Base-by-base conservation (phyloP, 2,329 filamentous ascomycete species). In the Phialemoniopsis sp. region DNA sequence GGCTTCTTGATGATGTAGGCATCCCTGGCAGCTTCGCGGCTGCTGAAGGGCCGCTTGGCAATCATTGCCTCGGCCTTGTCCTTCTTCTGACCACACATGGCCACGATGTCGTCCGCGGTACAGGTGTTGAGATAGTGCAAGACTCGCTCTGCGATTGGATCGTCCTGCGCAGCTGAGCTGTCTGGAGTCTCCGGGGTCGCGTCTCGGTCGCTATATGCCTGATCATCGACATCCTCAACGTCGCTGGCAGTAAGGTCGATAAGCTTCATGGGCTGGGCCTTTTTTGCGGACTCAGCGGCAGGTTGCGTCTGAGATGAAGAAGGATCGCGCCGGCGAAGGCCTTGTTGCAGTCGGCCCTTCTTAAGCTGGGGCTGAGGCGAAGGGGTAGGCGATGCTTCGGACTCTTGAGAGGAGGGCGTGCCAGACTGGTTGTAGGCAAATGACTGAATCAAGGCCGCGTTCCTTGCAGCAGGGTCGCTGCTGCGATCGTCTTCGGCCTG, bases 41-140 rank as follows among this genome's bases (percentile, higher is more conserved):
- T 72, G 4, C 57, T 58, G 57, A 95, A 97, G 0, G 91, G 91
- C 9, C 88, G 81, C 45, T 86, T 75, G 2, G 78, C 76, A 10
- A 95, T 66, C 40, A 97, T 74, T 13, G 79, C 63, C 32, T 82
- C 72, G 2, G 90, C 82, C 34, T 82, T 73, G 6, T 82, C 78
- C 48, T 85, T 76, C 29, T 85, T 82, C 26, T 82, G 82, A 1
- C 88, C 88, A 44, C 50, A 40, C 44, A 96, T 82, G 49, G 95
- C 90, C 2, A 85, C 79, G 32, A 98, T 76, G 41, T 91, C 87
- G 29, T 83, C 76, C 9, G 79, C 67, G 5, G 80, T 79, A 57
- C 87, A 93, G 1, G 73, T 80, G 55, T 97, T 97, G 60, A 98
- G 82, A 53, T 89, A 94, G 8, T 81, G 74, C 19, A 97, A 68